Percentiles rank a stretch among this genome's conserved stretches.
Conservation (phyloP, 768 basidiomycete species). For the Tubosaeta sp. region DNA sequence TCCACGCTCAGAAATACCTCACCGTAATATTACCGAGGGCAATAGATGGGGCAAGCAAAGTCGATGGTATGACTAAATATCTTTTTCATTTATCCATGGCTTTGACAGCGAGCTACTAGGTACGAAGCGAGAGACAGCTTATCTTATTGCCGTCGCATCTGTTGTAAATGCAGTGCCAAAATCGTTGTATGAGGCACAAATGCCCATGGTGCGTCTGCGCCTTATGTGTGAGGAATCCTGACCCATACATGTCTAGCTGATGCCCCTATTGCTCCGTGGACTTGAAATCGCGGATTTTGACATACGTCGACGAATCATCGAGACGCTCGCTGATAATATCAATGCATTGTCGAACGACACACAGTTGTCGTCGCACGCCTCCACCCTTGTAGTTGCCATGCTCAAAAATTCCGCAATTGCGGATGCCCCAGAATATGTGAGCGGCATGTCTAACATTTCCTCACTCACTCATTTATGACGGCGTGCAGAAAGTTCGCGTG, state of each 20-base stretch:
- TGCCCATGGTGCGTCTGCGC: slow-evolving; percentile 47
- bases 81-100: not conserved
- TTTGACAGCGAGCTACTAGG: slow-evolving; percentile 38
- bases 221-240: not conserved
- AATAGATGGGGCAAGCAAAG: slow-evolving; percentile 58
- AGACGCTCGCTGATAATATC: slow-evolving; percentile 69
- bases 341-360: slow-evolving; percentile 48
- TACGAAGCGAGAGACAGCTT: slow-evolving; percentile 52
- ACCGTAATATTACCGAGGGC: slow-evolving; percentile 68
- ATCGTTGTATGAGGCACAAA: slow-evolving; percentile 62
- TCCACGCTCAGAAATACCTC: slow-evolving; percentile 75
- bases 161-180: slow-evolving; percentile 79
- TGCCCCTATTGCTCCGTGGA: slow-evolving; percentile 84
- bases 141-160: slow-evolving; percentile 79
- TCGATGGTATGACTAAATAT: slow-evolving; percentile 37
- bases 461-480: not conserved
- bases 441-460: slow-evolving; percentile 13
- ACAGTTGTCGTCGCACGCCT: slow-evolving; percentile 65
- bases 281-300: slow-evolving; percentile 71
- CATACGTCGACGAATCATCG: slow-evolving; percentile 76
- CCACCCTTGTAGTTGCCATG: slow-evolving; percentile 66
- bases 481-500: slow-evolving; percentile 63
- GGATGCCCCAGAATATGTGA: slow-evolving; percentile 56
- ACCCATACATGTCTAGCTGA: slow-evolving; percentile 49
- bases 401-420: slow-evolving; percentile 54